Evolutionary conservation across 208 protist genomes (phyloP), one percentile per base, ranked within the genome.

Genomic region (Crithidia brevicula): DNA sequence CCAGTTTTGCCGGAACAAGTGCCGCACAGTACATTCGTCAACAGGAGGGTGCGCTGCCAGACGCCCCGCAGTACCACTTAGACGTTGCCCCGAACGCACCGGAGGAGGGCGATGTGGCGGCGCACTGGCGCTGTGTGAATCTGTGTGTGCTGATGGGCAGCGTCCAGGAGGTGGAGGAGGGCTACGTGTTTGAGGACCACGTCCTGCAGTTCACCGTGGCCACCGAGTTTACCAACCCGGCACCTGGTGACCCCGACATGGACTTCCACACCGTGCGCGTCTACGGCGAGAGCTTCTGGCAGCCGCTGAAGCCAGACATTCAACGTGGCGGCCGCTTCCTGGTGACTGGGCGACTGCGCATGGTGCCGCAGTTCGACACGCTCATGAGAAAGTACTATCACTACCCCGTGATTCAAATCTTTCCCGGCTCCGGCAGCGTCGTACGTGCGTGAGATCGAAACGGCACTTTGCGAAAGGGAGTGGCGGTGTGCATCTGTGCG

Each of bases 231-330:
- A 79, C 81, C 11, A 76, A 72, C 11, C 92, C 92, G 11, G 75
- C 89, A 0, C 75, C 83, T 23, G 92, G 92, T 1, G 92, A 96
- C 33, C 86, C 92, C 15, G 89, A 95, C 64, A 91, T 88, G 72
- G 92, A 96, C 57, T 92, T 94, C 60, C 87, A 95, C 62, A 90
- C 86, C 4, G 82, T 96, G 42, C 79, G 92, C 16, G 85, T 95
- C 49, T 92, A 91, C 79, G 82, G 82, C 60, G 64, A 77, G 10
- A 18, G 53, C 1, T 83, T 78, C 63, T 87, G 90, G 75, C 51
- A 50, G 27, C 68, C 81, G 7, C 20, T 95, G 22, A 77, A 71
- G 47, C 58, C 46, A 9, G 54, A 77, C 31, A 34, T 94, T 11
- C 73, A 69, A 46, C 70, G 42, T 0, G 89, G 89, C 1, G 83